A percentile compares a stretch with the other conserved stretches of the same genome.
These are phyloP conservation scores for Dissophora globulifera DNA, from an alignment of 192 early-diverging fungal genomes.

Conservation along the genomic window DNA sequence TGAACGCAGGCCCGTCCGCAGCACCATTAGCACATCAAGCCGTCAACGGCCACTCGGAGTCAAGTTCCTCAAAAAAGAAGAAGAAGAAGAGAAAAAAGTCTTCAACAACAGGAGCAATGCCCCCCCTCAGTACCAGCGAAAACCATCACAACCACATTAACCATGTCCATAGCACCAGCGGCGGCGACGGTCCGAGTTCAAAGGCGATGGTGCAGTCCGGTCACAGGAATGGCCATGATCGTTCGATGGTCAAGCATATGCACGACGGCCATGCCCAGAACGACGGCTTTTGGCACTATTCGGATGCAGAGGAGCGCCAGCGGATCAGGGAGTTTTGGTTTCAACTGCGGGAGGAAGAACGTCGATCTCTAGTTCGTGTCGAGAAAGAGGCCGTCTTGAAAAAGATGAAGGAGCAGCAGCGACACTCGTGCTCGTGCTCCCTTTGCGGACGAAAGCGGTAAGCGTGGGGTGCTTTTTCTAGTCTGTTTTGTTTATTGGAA, in stretches of 20 bases:
- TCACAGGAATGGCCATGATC: slow-evolving; percentile 42
- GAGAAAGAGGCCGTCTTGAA: slow-evolving; percentile 88
- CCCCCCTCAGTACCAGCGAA: slow-evolving; percentile 3
- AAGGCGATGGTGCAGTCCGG: slow-evolving; percentile 24
- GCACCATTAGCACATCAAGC: slow-evolving; percentile 5
- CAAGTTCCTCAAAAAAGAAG: slow-evolving; percentile 55
- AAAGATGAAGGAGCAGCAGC: slow-evolving; percentile 93
- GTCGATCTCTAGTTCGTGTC: slow-evolving; percentile 80
- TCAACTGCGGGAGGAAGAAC: slow-evolving; percentile 81
- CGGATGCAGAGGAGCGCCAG: slow-evolving; percentile 78
- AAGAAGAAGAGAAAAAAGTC: slow-evolving; percentile 66
- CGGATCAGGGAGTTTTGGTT: slow-evolving; percentile 90
- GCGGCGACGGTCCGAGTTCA: slow-evolving; percentile 6
- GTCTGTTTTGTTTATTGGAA: too few relatives aligned
- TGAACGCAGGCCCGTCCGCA: slow-evolving; percentile 3
- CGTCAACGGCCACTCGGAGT: not conserved
- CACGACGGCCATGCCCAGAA: slow-evolving; percentile 56
- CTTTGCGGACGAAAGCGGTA: slow-evolving; percentile 86
- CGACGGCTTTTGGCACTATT: slow-evolving; percentile 74
- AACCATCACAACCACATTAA: slow-evolving; percentile 22
- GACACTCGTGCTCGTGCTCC: slow-evolving; percentile 84
- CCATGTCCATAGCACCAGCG: slow-evolving; percentile 15
- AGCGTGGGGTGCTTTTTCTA: slow-evolving; percentile 6
- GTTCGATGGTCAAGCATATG: slow-evolving; percentile 33
- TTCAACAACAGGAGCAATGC: slow-evolving; percentile 13